Evolutionary conservation across 139 green algal species (phyloP).

Genomic region (Marvania coccoides): DNA sequence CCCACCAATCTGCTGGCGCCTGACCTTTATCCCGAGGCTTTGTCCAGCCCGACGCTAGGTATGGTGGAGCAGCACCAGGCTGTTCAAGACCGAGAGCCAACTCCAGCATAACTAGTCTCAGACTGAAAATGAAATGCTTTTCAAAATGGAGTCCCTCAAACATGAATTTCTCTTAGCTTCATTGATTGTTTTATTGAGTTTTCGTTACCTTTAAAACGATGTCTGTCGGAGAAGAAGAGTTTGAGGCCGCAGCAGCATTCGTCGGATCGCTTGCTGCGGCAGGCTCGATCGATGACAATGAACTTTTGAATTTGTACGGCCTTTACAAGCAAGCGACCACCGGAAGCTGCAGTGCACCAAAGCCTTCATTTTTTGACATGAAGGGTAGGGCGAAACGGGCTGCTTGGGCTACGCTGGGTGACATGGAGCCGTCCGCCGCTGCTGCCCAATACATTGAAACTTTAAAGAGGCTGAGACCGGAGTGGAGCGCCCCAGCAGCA

Average conservation of each 20-base stretch:
- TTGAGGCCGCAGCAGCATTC: slow-evolving; percentile 24
- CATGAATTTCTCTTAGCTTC: no score
- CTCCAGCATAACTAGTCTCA: no score
- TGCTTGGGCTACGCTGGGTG: slow-evolving; percentile 11
- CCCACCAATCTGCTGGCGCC: no score
- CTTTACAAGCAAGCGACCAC: slow-evolving; percentile 46
- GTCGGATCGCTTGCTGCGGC: slow-evolving; percentile 1
- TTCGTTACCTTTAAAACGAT: no score
- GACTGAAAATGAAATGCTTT: no score
- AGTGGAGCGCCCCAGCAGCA: background rate
- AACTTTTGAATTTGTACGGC: slow-evolving; percentile 37
- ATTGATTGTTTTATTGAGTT: no score
- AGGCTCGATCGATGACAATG: slow-evolving; percentile 5
- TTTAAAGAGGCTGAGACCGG: background rate
- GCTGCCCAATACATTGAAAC: slow-evolving; percentile 12
- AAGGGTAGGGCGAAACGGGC: slow-evolving; percentile 32
- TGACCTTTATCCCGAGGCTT: no score
- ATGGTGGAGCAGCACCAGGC: no score
- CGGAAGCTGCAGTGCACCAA: slow-evolving; percentile 25
- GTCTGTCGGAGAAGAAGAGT: slow-evolving; percentile 14
- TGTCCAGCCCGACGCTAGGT: no score
- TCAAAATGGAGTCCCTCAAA: slow-evolving; percentile 4
- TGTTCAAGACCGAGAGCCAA: no score
- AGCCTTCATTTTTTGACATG: slow-evolving; percentile 36
- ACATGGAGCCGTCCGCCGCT: background rate